Percentiles rank a stretch among this genome's conserved stretches.
phyloP scores from a whole-genome alignment of 2,329 filamentous ascomycete genomes.

The Talaromyces sp. region DNA sequence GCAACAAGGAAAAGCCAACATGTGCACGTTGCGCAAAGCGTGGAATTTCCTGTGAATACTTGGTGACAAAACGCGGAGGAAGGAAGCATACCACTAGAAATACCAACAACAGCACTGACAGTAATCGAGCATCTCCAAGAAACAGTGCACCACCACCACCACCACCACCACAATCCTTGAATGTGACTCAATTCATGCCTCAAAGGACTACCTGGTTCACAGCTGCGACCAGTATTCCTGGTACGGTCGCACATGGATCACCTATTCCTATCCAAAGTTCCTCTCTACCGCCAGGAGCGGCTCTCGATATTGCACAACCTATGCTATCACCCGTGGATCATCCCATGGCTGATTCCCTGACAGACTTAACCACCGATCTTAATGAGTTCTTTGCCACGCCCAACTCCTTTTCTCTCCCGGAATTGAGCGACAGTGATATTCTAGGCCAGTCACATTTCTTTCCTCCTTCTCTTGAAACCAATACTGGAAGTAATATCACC shows the following conservation, averaged over 20 bases:
- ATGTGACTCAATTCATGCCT: not conserved
- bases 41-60: conserved; percentile 3
- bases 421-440: not conserved
- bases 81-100: not conserved
- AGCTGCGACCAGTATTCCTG: not conserved
- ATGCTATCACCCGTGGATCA: conserved; percentile 6
- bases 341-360: not conserved
- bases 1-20: conserved; percentile 12
- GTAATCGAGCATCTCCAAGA: not conserved
- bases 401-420: conserved; percentile 17
- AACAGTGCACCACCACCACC: not conserved
- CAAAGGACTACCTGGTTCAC: not conserved
- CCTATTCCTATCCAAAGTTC: not conserved
- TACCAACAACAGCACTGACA: not conserved
- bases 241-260: not conserved
- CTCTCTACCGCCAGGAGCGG: not conserved
- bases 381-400: conserved; percentile 21
- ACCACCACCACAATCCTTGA: not conserved
- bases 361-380: conserved; percentile 16
- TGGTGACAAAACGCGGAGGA: conserved; percentile 5
- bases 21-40: conserved; percentile 14
- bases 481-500: not conserved
- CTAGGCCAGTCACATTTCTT: not conserved
- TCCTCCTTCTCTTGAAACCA: not conserved
- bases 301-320: not conserved